phyloP scores from a whole-genome alignment of 352 stramenopile species.

The Phytophthora syringae region DNA sequence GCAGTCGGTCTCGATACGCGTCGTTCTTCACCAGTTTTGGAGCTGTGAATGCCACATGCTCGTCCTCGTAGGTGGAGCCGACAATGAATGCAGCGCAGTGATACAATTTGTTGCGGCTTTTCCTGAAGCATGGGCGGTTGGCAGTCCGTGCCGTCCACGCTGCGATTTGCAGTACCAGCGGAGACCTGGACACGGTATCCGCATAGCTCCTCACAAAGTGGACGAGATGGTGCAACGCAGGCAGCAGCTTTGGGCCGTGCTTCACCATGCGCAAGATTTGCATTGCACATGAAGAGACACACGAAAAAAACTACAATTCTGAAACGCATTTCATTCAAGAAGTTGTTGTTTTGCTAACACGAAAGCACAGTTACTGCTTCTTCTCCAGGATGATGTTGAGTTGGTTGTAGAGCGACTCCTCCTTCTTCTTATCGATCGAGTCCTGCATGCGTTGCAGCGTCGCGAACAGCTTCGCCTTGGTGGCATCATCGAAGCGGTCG shows the following conservation, averaged over 20 bases:
- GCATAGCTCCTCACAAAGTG: constrained; percentile 5
- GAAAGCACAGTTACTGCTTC: constrained; percentile 45
- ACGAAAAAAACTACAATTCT: neutral
- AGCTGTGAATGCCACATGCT: constrained; percentile 53
- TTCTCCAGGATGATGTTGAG: constrained; percentile 89
- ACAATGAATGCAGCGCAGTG: constrained; percentile 45
- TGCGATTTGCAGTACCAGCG: constrained; percentile 1
- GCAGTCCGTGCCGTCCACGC: constrained; percentile 7
- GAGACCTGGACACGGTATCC: constrained; percentile 11
- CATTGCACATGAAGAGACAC: constrained; percentile 19
- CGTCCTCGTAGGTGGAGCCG: constrained; percentile 54
- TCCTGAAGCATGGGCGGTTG: constrained; percentile 30
- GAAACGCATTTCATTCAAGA: constrained; percentile 12
- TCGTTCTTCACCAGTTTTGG: constrained; percentile 60
- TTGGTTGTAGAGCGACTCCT: constrained; percentile 89
- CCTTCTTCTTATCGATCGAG: constrained; percentile 81
- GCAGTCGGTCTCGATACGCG: constrained; percentile 65
- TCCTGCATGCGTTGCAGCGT: constrained; percentile 76
- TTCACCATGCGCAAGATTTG: constrained; percentile 28
- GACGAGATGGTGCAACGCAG: constrained; percentile 6
- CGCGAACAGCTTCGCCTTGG: constrained; percentile 60
- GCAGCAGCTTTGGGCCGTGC: constrained; percentile 14
- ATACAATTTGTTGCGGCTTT: constrained; percentile 25
- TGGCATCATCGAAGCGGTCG: constrained; percentile 68
- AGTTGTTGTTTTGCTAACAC: neutral